phyloP scores from a whole-genome alignment of 495 filamentous ascomycete species.

The Delitschia confertaspora region DNA sequence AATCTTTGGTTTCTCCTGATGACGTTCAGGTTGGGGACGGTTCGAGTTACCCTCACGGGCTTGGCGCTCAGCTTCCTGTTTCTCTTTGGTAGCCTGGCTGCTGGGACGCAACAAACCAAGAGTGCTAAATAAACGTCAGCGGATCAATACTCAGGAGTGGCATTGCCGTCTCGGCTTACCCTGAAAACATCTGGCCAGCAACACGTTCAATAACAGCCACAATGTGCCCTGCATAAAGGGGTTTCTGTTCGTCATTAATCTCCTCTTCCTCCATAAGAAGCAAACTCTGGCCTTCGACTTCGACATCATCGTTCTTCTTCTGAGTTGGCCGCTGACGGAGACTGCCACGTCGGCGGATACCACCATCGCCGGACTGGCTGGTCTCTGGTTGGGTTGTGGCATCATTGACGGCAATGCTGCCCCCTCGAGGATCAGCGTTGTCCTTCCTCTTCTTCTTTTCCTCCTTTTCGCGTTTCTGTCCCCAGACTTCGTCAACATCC shows the following conservation, averaged over 20 bases:
- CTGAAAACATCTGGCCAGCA: conserved; percentile 98
- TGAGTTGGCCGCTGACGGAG: conserved; percentile 93
- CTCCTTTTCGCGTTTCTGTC: conserved; percentile 96
- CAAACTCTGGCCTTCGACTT: conserved; percentile 95
- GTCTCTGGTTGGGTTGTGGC: conserved; percentile 55
- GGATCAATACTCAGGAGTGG: not conserved
- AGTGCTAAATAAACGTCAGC: conserved; percentile 41
- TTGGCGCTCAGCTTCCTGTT: conserved; percentile 92
- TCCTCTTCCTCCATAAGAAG: conserved; percentile 96
- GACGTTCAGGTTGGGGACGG: conserved; percentile 70
- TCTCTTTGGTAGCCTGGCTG: conserved; percentile 98
- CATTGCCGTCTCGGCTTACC: conserved; percentile 41
- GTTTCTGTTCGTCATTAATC: conserved; percentile 96
- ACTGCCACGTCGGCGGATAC: conserved; percentile 85
- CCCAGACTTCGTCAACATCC: conserved; percentile 97
- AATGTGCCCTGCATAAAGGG: conserved; percentile 91
- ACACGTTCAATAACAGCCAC: conserved; percentile 96
- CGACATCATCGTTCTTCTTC: conserved; percentile 99
- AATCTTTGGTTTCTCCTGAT: conserved; percentile 97
- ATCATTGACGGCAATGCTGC: conserved; percentile 59
- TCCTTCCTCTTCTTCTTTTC: conserved; percentile 99
- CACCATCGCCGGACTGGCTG: conserved; percentile 62
- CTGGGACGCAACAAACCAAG: conserved; percentile 88
- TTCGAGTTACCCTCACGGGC: conserved; percentile 74
- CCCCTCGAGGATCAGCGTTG: conserved; percentile 79